These are phyloP conservation scores for Paralagenidium karlingii DNA, from an alignment of 352 stramenopile genomes.

Conservation along the genomic window DNA sequence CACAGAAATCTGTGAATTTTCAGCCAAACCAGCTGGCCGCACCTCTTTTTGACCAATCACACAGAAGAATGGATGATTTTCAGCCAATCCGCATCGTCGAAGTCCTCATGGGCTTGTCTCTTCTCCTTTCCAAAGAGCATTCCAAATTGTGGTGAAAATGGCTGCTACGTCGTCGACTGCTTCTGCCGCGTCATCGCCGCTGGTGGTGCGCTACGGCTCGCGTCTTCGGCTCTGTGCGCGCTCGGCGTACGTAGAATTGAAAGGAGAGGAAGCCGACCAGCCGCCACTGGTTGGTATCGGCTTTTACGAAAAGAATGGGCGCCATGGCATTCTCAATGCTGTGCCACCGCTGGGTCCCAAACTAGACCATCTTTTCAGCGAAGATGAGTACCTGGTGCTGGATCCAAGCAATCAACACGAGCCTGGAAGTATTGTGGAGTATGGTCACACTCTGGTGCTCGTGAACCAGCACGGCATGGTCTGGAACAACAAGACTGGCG, in stretches of 20 bases:
- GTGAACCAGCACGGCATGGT: slow-evolving; percentile 77
- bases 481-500: slow-evolving; percentile 84
- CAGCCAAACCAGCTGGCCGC: too few relatives aligned
- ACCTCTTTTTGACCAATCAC: too few relatives aligned
- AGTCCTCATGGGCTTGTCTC: too few relatives aligned
- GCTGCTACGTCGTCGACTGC: too few relatives aligned
- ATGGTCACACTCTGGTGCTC: slow-evolving; percentile 60
- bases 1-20: too few relatives aligned
- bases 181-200: too few relatives aligned
- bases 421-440: slow-evolving; percentile 39
- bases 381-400: slow-evolving; percentile 75
- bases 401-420: slow-evolving; percentile 31
- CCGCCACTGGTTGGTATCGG: slow-evolving; percentile 53
- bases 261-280: too few relatives aligned
- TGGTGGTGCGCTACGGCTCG: slow-evolving; percentile 63
- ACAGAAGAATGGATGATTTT: too few relatives aligned
- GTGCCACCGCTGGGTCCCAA: slow-evolving; percentile 65
- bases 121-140: too few relatives aligned
- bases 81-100: too few relatives aligned
- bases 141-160: too few relatives aligned
- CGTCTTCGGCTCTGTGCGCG: slow-evolving; percentile 44
- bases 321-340: slow-evolving; percentile 70
- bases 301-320: slow-evolving; percentile 81
- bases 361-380: slow-evolving; percentile 59
- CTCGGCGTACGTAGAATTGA: slow-evolving; percentile 42